Evolutionary conservation across 345 rosid species (phyloP), one percentile per base, ranked within the genome.

Genomic region (Brassica nigra): DNA sequence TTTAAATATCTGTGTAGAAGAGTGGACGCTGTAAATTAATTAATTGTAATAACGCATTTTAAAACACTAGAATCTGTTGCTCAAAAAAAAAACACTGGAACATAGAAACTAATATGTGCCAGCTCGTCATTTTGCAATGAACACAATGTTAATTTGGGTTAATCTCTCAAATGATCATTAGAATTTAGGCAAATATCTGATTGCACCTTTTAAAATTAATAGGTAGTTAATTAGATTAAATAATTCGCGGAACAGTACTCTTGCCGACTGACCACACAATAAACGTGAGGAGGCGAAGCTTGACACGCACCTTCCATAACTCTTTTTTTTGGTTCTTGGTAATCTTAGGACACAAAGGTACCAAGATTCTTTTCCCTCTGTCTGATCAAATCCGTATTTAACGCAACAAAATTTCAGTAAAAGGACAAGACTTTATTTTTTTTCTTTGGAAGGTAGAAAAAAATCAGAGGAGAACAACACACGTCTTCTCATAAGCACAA

Each of bases 261-360:
- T 18, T 18, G 2, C 30, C 3, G 12, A 52, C 14, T 57, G 70
- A 33, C 75, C 77, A 66, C 76, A 70, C 72, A 70, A 29, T 54
- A 70, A 75, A 80, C 83, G 72, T 80, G 76, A 70, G 83, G 55
- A 64, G 83, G 54, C 62, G 54, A 75, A 80, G 80, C 79, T 36
- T 29, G 83, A 80, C 80, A 80, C 83, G 83, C 79, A 70, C 72
- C 76, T 62, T 74, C 71, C 78, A 7, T 12, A 2, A 14, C 52
- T 47, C 8, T 14, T 7, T 3, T 27, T 39, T 9, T 18, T 18
- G 47, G 47, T 39, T 20, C 16, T 52, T 44, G 4, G 10, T 33
- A 30, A 58, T 3, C 16, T 69, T 37, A 61, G 79, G 15, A 80
- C 66, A 16, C 37, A 28, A 34, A 66, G 12, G 28, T 74, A 33